These are phyloP conservation scores for Sporothrix variecibatus DNA, from an alignment of 2,329 filamentous ascomycete species.

Conservation along the genomic window DNA sequence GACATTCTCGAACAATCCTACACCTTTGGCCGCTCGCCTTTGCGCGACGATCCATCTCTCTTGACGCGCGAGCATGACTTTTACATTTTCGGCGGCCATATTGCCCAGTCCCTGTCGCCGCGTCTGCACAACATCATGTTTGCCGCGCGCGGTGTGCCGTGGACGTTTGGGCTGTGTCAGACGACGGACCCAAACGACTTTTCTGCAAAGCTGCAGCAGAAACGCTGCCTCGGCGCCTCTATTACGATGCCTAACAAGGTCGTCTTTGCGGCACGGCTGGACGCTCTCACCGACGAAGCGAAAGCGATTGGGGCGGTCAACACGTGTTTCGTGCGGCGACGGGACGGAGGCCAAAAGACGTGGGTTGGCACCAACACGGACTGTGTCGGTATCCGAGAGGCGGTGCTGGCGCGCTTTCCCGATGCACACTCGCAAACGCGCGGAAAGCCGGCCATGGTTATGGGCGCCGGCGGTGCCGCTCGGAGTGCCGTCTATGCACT, in stretches of 20 bases:
- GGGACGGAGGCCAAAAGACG: neutral
- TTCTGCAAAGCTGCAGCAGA: neutral
- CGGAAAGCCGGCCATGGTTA: neutral
- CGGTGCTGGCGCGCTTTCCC: neutral
- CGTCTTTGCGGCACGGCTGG: neutral
- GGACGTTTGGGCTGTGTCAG: neutral
- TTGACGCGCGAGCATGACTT: neutral
- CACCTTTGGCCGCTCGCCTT: neutral
- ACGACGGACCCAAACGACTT: neutral
- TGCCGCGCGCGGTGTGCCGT: neutral
- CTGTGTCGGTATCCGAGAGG: conserved; percentile 10
- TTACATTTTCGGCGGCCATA: conserved; percentile 7
- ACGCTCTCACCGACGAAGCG: neutral
- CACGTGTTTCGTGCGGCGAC: neutral
- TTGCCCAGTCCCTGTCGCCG: conserved; percentile 4
- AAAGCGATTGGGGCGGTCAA: conserved; percentile 2
- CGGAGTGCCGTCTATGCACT: conserved; percentile 12
- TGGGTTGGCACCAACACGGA: conserved; percentile 16
- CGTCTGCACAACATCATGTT: conserved; percentile 15
- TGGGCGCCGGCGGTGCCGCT: conserved; percentile 1
- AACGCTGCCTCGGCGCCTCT: neutral
- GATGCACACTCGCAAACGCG: neutral
- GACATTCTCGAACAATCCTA: conserved; percentile 13
- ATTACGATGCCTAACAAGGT: conserved; percentile 17
- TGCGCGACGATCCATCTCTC: neutral